Evolutionary conservation across 2,329 filamentous ascomycete genomes (phyloP).

Genomic region (Coleophoma crateriformis): DNA sequence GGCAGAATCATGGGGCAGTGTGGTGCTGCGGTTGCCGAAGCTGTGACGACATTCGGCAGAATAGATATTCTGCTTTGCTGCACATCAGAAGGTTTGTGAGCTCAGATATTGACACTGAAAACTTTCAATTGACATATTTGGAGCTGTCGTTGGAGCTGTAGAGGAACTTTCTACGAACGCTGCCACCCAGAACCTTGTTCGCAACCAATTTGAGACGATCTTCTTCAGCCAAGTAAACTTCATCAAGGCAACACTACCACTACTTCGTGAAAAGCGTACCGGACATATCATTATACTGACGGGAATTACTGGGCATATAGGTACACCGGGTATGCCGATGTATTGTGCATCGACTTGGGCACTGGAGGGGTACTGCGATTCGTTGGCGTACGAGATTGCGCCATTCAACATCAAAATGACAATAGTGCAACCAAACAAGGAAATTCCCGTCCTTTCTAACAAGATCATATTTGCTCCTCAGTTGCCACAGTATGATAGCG

Average conservation of each 20-base stretch:
- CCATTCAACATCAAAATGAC: slow-evolving; percentile 97
- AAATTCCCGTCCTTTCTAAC: slow-evolving; percentile 83
- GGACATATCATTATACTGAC: slow-evolving; percentile 89
- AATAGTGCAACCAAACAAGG: slow-evolving; percentile 91
- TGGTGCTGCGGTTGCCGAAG: slow-evolving; percentile 76
- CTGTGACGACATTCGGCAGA: slow-evolving; percentile 75
- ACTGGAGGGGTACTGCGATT: slow-evolving; percentile 92
- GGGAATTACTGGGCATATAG: slow-evolving; percentile 86
- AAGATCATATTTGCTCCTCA: slow-evolving; percentile 79
- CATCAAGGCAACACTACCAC: slow-evolving; percentile 80
- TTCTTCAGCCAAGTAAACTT: slow-evolving; percentile 97
- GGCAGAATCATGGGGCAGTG: slow-evolving; percentile 37
- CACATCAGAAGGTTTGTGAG: slow-evolving; percentile 67
- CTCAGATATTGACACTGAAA: not conserved
- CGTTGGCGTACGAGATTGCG: slow-evolving; percentile 89
- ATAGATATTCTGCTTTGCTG: slow-evolving; percentile 90
- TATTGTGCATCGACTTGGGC: slow-evolving; percentile 94
- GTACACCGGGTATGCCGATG: slow-evolving; percentile 84
- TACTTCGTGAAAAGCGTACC: slow-evolving; percentile 71
- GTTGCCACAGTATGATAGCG: slow-evolving; percentile 62
- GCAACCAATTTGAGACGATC: slow-evolving; percentile 89
- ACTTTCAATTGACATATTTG: not conserved
- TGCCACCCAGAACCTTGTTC: slow-evolving; percentile 70
- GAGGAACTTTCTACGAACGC: slow-evolving; percentile 78
- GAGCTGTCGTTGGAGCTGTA: slow-evolving; percentile 82